These are phyloP conservation scores for Nelumbo lutea DNA, from an alignment of 164 flowering plant genomes.

Conservation along the genomic window DNA sequence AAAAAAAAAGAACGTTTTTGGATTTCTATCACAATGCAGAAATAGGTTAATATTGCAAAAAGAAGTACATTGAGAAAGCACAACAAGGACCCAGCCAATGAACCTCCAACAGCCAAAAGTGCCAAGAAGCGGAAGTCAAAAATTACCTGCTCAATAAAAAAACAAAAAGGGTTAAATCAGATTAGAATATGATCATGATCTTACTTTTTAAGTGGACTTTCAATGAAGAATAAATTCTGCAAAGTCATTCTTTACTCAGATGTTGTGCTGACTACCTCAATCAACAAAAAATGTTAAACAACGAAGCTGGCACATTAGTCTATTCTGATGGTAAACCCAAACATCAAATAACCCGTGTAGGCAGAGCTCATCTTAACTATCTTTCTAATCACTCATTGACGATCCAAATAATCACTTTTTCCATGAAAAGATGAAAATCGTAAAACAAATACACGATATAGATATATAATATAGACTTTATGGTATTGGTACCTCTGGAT, in stretches of 20 bases:
- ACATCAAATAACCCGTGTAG: too few species aligned
- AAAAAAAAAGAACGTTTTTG: background rate
- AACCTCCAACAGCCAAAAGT: slow-evolving; percentile 89
- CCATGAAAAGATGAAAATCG: too few species aligned
- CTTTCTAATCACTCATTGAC: too few species aligned
- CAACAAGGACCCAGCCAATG: slow-evolving; percentile 87
- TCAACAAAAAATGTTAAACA: background rate
- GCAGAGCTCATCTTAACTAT: too few species aligned
- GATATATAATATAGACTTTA: too few species aligned
- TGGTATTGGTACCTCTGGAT: too few species aligned
- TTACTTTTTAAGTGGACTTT: too few species aligned
- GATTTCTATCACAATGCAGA: background rate
- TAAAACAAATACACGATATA: too few species aligned
- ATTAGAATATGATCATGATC: background rate
- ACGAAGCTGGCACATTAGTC: too few species aligned
- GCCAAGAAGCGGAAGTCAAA: slow-evolving; percentile 98
- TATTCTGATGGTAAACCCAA: too few species aligned
- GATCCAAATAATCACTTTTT: too few species aligned
- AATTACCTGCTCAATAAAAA: slow-evolving; percentile 39
- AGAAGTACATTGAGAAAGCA: slow-evolving; percentile 65
- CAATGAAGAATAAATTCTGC: background rate
- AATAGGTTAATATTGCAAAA: background rate
- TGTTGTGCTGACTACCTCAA: background rate
- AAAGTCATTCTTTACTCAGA: background rate
- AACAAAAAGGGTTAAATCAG: slow-evolving; percentile 1